A percentile compares a stretch with the other conserved stretches of the same genome.
Conservation (phyloP, 352 stramenopile genomes). For the Chrysophaeum taylorii region DNA sequence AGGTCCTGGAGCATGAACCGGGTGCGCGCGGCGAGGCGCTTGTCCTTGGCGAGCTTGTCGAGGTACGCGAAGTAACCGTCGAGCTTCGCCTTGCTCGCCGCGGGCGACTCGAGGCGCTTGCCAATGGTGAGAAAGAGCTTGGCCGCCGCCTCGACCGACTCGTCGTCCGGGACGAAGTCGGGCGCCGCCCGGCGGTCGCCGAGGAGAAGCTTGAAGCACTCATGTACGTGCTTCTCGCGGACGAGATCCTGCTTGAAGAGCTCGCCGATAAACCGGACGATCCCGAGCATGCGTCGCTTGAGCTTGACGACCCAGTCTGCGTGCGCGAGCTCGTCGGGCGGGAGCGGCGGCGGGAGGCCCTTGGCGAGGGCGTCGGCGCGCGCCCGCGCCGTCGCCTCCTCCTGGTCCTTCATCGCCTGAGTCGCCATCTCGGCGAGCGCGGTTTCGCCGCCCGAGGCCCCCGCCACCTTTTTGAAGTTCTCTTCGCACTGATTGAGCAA, state of each 20-base stretch:
- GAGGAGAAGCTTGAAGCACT: constrained; percentile 69
- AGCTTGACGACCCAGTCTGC: constrained; percentile 44
- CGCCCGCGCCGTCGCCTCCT: background rate
- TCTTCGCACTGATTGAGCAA: constrained; percentile 68
- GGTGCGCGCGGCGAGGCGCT: background rate
- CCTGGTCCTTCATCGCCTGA: no score
- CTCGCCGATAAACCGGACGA: constrained; percentile 62
- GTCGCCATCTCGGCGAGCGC: background rate
- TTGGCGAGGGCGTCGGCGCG: constrained; percentile 27
- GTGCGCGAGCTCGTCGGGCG: background rate
- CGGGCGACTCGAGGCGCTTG: constrained; percentile 1
- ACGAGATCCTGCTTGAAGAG: constrained; percentile 74
- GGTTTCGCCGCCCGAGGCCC: background rate
- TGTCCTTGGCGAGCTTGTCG: background rate
- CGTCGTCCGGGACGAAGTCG: constrained; percentile 57
- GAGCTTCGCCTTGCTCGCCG: background rate
- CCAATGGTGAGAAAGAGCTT: constrained; percentile 47
- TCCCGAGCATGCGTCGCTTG: constrained; percentile 66
- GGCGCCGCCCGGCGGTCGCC: no score
- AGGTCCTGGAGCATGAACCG: constrained; percentile 14
- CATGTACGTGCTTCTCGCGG: constrained; percentile 75
- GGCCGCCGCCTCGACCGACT: constrained; percentile 67
- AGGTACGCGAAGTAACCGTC: background rate
- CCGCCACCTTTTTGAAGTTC: constrained; percentile 57
- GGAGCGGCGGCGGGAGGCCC: constrained; percentile 31